Base-by-base conservation (phyloP, 192 early-diverging fungal genomes). In the Pilobolus umbonatus region DNA sequence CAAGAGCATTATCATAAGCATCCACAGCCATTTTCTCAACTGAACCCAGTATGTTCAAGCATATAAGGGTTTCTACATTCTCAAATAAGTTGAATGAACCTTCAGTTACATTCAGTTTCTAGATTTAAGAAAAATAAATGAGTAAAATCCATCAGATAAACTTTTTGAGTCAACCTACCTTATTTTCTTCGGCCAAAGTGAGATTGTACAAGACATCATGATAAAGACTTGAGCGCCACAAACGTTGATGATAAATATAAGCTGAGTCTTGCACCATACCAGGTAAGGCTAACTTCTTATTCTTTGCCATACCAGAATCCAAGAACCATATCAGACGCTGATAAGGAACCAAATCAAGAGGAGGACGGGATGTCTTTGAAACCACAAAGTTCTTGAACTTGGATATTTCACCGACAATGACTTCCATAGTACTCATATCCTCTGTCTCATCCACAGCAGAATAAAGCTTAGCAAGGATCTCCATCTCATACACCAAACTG, bases 311-410 rank as follows among this genome's bases (percentile, higher is more conserved):
- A 15, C 39, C 39, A 12, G 64, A 59, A 25, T 64, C 58, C 24
- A 61, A 76, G 22, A 80, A 68, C 88, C 88, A 90, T 9, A 80
- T 64, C 36, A 90, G 47, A 42, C 82, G 76, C 59, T 87, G 81
- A 34, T 86, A 69, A 30, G 86, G 80, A 26, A 81, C 82, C 56
- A 88, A 71, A 67, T 86, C 80, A 42, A 76, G 54, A 7, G 87
- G 75, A 29, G 71, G 53, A 28, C 81, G 75, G 0, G 81, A 78
- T 1, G 81, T 75, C 5, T 78, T 66, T 19, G 79, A 68, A 32
- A 82, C 56, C 11, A 62, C 65, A 45, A 69, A 73, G 21, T 74
- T 64, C 14, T 73, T 66, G 47, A 80, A 62, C 22, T 46, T 17
- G 12, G 53, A 64, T 19, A 79, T 67, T 38, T 72, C 57, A 21